Percentiles rank a stretch among this genome's conserved stretches.
Evolutionary conservation across 1,284 basidiomycete species (phyloP).

Genomic region (Cystobasidium slooffiae): DNA sequence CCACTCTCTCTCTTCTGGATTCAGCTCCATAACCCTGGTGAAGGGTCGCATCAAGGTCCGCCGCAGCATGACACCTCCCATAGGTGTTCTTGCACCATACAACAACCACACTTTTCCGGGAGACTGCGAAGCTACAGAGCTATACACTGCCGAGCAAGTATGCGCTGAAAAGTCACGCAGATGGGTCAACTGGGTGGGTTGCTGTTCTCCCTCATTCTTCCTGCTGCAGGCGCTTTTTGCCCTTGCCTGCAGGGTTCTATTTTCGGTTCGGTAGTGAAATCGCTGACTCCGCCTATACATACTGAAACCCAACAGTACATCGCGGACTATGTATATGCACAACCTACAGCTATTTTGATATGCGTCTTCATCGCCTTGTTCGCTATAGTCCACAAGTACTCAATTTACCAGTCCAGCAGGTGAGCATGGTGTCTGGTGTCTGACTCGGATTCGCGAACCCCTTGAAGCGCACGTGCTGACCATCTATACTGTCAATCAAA

Average conservation of each 20-base stretch:
- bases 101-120: conserved; percentile 18
- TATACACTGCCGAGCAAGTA: conserved; percentile 26
- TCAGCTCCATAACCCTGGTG: not conserved
- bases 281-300: not conserved
- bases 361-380: conserved; percentile 28
- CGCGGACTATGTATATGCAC: conserved; percentile 23
- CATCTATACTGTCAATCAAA: not conserved
- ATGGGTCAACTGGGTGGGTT: conserved; percentile 36
- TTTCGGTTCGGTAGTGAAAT: not conserved
- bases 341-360: conserved; percentile 23
- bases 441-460: not conserved
- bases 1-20: not conserved
- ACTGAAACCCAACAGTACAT: conserved; percentile 15
- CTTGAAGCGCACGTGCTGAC: not conserved
- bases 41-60: not conserved
- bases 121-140: conserved; percentile 26
- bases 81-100: conserved; percentile 3
- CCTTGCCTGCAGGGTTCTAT: not conserved
- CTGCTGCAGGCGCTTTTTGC: no score
- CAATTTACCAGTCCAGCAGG: not conserved
- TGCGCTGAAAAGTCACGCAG: conserved; percentile 10
- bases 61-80: conserved; percentile 29
- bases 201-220: not conserved
- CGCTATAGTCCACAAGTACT: conserved; percentile 11
- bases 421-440: not conserved